Percentiles rank a stretch among this genome's conserved stretches.
Conservation (phyloP, 2,329 filamentous ascomycete genomes). For the Xylariaceae sp. region DNA sequence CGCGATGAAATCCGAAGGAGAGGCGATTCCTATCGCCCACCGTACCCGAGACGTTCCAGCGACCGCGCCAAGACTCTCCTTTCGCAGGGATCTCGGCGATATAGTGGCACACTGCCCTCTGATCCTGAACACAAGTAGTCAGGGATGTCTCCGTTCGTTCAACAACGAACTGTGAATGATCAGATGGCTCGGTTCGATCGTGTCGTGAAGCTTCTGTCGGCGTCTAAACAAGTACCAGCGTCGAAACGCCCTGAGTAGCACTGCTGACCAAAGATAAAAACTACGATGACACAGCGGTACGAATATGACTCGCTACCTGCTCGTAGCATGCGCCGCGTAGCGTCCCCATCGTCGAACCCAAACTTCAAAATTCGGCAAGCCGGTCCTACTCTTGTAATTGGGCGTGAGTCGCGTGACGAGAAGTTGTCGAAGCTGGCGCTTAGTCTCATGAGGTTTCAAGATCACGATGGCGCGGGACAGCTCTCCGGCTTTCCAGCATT, state of each 20-base stretch:
- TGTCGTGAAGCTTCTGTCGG: neutral
- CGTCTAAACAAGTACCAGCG: neutral
- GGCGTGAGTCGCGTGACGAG: too few relatives aligned
- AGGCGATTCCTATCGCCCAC: slow-evolving; percentile 25
- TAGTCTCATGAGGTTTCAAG: too few relatives aligned
- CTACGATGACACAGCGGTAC: neutral
- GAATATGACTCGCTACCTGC: too few relatives aligned
- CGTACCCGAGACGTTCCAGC: slow-evolving; percentile 12
- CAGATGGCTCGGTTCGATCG: neutral
- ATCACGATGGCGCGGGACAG: too few relatives aligned
- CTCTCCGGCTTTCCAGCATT: too few relatives aligned
- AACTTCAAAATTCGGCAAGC: too few relatives aligned
- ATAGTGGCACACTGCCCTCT: neutral
- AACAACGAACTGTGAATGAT: neutral
- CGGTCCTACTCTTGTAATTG: too few relatives aligned
- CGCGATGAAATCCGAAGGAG: slow-evolving; percentile 10
- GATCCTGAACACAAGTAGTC: neutral
- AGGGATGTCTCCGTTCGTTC: neutral
- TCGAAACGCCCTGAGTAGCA: neutral
- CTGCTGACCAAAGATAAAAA: neutral
- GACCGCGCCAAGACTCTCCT: neutral
- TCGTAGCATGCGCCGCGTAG: too few relatives aligned
- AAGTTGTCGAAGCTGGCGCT: too few relatives aligned
- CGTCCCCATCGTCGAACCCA: too few relatives aligned
- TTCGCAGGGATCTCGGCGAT: slow-evolving; percentile 3